Evolutionary conservation across 176 grass and related monocot species (phyloP).

Genomic region (Olyra latifolia): DNA sequence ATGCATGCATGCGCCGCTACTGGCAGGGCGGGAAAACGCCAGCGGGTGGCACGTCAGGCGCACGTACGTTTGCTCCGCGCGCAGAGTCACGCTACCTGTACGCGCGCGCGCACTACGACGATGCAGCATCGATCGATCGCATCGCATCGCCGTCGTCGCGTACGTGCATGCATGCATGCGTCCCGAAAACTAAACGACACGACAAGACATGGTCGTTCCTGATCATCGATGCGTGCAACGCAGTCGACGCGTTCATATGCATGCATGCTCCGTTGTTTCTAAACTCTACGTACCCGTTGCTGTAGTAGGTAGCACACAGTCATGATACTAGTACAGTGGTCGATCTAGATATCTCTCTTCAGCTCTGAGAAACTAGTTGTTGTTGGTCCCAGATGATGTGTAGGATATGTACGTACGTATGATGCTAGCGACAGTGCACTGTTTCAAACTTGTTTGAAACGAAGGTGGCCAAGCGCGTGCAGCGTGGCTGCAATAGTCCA

Average conservation of each 20-base stretch:
- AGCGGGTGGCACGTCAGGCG: not conserved
- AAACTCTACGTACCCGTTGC: not conserved
- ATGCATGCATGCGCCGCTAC: too few species aligned
- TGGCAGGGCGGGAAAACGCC: not conserved
- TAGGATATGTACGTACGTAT: not conserved
- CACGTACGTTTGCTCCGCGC: not conserved
- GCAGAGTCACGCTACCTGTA: not conserved
- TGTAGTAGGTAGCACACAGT: too few species aligned
- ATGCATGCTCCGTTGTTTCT: not conserved
- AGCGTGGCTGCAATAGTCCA: not conserved
- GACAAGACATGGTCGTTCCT: too few species aligned
- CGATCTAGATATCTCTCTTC: too few species aligned
- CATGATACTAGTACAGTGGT: too few species aligned
- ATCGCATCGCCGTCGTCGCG: not conserved
- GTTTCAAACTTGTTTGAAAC: constrained; percentile 1
- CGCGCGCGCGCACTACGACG: too few species aligned
- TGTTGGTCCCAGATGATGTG: too few species aligned
- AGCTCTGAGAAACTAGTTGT: too few species aligned
- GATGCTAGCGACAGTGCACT: not conserved
- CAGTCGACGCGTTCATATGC: too few species aligned
- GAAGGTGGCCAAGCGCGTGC: not conserved
- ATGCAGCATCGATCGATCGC: too few species aligned
- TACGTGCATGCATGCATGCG: not conserved
- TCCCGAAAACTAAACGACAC: not conserved
- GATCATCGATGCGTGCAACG: too few species aligned